These are phyloP conservation scores for Ehretia macrophylla DNA, from an alignment of 257 asterid genomes.

Conservation along the genomic window DNA sequence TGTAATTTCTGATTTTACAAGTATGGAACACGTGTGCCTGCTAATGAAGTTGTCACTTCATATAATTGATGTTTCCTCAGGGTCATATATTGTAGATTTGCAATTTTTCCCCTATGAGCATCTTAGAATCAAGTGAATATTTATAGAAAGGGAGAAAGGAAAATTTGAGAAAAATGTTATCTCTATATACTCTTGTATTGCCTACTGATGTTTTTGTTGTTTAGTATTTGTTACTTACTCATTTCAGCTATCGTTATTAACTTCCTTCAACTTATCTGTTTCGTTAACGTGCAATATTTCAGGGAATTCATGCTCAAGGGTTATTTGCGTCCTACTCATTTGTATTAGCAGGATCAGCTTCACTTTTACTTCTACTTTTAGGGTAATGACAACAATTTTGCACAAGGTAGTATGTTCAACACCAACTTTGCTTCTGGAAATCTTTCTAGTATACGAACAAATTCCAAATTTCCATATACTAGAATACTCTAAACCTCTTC, in stretches of 20 bases:
- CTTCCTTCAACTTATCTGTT: neutral
- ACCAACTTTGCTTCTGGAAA: conserved; percentile 6
- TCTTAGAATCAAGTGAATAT: too few species aligned
- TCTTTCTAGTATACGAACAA: conserved; percentile 8
- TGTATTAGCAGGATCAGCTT: conserved; percentile 33
- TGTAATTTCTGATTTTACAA: too few species aligned
- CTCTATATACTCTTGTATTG: too few species aligned
- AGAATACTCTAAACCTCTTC: neutral
- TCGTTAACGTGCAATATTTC: conserved; percentile 28
- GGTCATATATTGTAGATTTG: too few species aligned
- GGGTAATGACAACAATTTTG: neutral
- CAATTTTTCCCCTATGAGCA: too few species aligned
- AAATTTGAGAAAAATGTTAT: too few species aligned
- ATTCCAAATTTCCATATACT: neutral
- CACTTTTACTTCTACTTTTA: conserved; percentile 27
- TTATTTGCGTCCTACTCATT: conserved; percentile 26
- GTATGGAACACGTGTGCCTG: too few species aligned
- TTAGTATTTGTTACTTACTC: too few species aligned
- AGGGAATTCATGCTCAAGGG: conserved; percentile 49
- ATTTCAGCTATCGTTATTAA: neutral
- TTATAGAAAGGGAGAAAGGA: too few species aligned
- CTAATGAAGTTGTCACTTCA: too few species aligned
- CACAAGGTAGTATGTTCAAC: conserved; percentile 1
- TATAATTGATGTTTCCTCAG: too few species aligned
- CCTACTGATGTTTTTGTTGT: too few species aligned